These are phyloP conservation scores for Teratosphaeria gauchensis DNA, from an alignment of 2,329 filamentous ascomycete species.

Conservation along the genomic window DNA sequence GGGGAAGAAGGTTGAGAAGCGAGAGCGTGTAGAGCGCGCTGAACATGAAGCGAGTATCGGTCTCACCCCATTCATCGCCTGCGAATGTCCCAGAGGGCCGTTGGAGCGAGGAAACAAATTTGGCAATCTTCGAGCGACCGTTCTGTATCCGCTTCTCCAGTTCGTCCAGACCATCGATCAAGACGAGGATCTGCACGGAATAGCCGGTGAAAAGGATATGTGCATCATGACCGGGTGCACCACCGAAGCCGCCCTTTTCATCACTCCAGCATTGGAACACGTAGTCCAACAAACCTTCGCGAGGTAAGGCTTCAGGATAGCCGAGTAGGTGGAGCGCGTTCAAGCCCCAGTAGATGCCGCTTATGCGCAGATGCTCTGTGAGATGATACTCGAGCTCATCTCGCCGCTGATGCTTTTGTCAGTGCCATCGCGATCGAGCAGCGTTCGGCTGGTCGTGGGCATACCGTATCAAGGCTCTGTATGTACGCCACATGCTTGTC, in stretches of 20 bases:
- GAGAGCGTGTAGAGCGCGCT: conserved; percentile 83
- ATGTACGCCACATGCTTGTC: conserved; percentile 83
- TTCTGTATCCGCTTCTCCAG: conserved; percentile 60
- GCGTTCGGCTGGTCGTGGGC: conserved; percentile 22
- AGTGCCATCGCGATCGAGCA: conserved; percentile 28
- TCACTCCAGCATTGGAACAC: conserved; percentile 90
- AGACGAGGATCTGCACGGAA: conserved; percentile 84
- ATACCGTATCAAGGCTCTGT: conserved; percentile 76
- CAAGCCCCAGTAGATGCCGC: conserved; percentile 93
- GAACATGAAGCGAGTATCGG: conserved; percentile 90
- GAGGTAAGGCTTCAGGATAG: conserved; percentile 70
- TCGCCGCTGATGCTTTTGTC: conserved; percentile 50
- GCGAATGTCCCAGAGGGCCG: conserved; percentile 76
- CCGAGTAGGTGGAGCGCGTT: conserved; percentile 78
- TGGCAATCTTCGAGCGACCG: conserved; percentile 63
- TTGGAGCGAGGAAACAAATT: conserved; percentile 76
- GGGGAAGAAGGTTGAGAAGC: conserved; percentile 60
- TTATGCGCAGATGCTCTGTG: conserved; percentile 90
- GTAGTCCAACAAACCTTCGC: conserved; percentile 75
- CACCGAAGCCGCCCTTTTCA: conserved; percentile 74
- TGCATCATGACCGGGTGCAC: conserved; percentile 86
- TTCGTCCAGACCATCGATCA: conserved; percentile 73
- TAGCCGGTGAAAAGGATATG: conserved; percentile 96
- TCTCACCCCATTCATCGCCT: conserved; percentile 93
- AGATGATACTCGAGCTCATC: conserved; percentile 97